These are phyloP conservation scores for Metahyphopichia silvanorum DNA, from an alignment of 805 yeast species.

Conservation along the genomic window DNA sequence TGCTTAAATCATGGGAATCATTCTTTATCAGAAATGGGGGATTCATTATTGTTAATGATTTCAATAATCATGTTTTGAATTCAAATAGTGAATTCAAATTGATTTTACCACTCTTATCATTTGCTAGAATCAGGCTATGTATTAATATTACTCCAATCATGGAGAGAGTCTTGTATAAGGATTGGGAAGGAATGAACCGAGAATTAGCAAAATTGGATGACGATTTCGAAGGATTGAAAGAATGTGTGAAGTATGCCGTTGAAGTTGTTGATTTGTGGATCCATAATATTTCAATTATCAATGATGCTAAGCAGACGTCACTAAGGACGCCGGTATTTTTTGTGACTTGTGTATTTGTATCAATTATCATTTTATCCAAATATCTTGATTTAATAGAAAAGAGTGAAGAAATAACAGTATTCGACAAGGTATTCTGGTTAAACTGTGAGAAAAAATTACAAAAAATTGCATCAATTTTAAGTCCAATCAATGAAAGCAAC, in stretches of 20 bases:
- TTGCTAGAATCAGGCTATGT: slow-evolving; percentile 66
- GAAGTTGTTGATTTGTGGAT: slow-evolving; percentile 69
- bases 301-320: slow-evolving; percentile 64
- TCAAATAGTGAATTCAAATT: slow-evolving; percentile 57
- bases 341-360: slow-evolving; percentile 64
- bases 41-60: slow-evolving; percentile 49
- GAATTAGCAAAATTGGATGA: slow-evolving; percentile 44
- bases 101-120: slow-evolving; percentile 61
- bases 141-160: slow-evolving; percentile 60
- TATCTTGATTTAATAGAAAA: slow-evolving; percentile 55
- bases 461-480: slow-evolving; percentile 56
- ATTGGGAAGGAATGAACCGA: slow-evolving; percentile 65
- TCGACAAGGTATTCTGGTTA: slow-evolving; percentile 65
- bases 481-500: slow-evolving; percentile 49
- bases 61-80: slow-evolving; percentile 46
- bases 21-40: slow-evolving; percentile 64
- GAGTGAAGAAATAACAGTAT: slow-evolving; percentile 28
- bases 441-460: slow-evolving; percentile 57
- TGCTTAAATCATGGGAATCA: slow-evolving; percentile 68
- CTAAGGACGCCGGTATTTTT: slow-evolving; percentile 75
- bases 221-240: slow-evolving; percentile 64
- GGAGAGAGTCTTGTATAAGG: slow-evolving; percentile 57
- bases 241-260: slow-evolving; percentile 55
- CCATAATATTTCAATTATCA: slow-evolving; percentile 61
- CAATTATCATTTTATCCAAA: slow-evolving; percentile 61